Conservation (phyloP, 805 yeast species). For the Wickerhamomyces subpelliculosus region DNA sequence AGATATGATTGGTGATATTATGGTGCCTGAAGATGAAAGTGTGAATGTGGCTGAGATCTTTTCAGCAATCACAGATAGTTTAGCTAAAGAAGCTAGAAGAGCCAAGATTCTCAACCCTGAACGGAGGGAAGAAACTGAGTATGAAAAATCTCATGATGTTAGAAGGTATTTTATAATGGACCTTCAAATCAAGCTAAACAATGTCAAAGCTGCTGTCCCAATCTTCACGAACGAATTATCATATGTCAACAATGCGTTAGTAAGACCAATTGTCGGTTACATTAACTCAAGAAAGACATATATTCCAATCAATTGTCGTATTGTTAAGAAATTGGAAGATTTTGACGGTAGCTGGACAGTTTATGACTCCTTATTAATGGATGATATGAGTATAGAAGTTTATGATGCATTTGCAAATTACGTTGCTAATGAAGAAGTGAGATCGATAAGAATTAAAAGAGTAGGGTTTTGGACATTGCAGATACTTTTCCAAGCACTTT, state of each 20-base stretch:
- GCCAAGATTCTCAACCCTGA: constrained; percentile 16
- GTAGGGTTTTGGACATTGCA: constrained; percentile 94
- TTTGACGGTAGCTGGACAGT: constrained; percentile 97
- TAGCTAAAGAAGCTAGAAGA: constrained; percentile 43
- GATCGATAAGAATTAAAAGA: constrained; percentile 65
- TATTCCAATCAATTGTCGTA: constrained; percentile 79
- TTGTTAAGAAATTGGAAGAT: constrained; percentile 71
- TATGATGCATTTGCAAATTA: constrained; percentile 87
- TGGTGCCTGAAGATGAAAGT: constrained; percentile 64
- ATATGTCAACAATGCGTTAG: constrained; percentile 86
- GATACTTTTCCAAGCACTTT: constrained; percentile 67
- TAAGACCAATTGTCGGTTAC: constrained; percentile 92
- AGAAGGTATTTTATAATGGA: constrained; percentile 69
- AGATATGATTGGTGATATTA: constrained; percentile 87
- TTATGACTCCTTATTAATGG: constrained; percentile 86
- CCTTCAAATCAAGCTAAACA: constrained; percentile 68
- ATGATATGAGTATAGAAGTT: constrained; percentile 81
- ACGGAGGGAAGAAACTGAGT: constrained; percentile 1
- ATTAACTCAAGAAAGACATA: constrained; percentile 86
- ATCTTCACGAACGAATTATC: constrained; percentile 80
- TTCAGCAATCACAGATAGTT: constrained; percentile 37
- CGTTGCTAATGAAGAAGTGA: constrained; percentile 79
- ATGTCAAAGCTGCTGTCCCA: constrained; percentile 87
- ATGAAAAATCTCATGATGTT: constrained; percentile 25
- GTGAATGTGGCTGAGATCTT: constrained; percentile 42